A percentile compares a stretch with the other conserved stretches of the same genome.
These are phyloP conservation scores for Keqinozyma sinolaborantium DNA, from an alignment of 1,139 yeast genomes.

Conservation along the genomic window DNA sequence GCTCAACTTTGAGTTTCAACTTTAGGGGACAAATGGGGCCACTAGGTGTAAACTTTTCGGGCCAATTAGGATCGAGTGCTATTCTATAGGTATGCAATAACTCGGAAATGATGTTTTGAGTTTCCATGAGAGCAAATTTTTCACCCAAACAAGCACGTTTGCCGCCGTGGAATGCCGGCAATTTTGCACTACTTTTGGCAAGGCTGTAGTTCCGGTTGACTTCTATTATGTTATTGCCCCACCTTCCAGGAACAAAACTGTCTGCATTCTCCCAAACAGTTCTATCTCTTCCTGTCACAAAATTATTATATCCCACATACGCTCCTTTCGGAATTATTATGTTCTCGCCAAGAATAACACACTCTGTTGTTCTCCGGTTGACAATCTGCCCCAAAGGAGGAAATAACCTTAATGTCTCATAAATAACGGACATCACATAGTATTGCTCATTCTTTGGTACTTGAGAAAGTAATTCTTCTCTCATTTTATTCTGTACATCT, in stretches of 20 bases:
- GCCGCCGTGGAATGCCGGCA: constrained; percentile 62
- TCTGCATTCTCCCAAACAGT: constrained; percentile 47
- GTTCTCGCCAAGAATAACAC: constrained; percentile 34
- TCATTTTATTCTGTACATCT: constrained; percentile 30
- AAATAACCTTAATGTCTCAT: constrained; percentile 49
- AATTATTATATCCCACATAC: constrained; percentile 57
- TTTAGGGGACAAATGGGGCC: constrained; percentile 24
- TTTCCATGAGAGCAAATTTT: constrained; percentile 49
- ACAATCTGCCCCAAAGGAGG: constrained; percentile 62
- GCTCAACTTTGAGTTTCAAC: constrained; percentile 13
- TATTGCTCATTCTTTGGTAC: not conserved
- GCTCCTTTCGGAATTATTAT: constrained; percentile 50
- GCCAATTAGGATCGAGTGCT: constrained; percentile 41
- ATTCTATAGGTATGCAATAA: constrained; percentile 34
- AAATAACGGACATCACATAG: constrained; percentile 25
- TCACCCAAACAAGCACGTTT: constrained; percentile 63
- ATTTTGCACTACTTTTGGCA: constrained; percentile 41
- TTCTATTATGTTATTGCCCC: constrained; percentile 45
- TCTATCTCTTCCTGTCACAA: constrained; percentile 51
- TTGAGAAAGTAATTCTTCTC: constrained; percentile 19
- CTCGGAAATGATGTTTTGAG: constrained; percentile 33
- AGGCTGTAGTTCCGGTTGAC: constrained; percentile 34
- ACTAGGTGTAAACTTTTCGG: constrained; percentile 48
- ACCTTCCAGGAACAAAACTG: constrained; percentile 49
- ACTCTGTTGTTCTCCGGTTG: constrained; percentile 42